These are phyloP conservation scores for Pisolithus microcarpus DNA, from an alignment of 768 basidiomycete species.

Conservation along the genomic window DNA sequence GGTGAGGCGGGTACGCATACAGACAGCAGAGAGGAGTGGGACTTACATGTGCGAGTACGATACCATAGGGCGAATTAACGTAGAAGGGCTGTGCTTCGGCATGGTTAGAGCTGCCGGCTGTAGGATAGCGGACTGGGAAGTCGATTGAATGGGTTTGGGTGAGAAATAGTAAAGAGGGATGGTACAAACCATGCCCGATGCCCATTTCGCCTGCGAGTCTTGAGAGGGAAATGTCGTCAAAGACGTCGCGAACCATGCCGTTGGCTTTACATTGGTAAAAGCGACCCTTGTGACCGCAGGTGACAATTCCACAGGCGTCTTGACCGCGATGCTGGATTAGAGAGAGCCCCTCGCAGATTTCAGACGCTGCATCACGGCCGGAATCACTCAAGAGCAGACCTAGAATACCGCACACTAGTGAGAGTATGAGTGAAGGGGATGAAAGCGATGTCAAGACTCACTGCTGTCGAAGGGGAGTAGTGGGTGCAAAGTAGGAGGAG, in stretches of 20 bases:
- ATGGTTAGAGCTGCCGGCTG: constrained; percentile 93
- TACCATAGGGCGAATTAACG: constrained; percentile 99
- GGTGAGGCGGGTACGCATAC: neutral
- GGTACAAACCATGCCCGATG: constrained; percentile 80
- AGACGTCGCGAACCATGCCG: constrained; percentile 97
- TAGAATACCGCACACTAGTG: constrained; percentile 83
- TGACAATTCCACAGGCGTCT: constrained; percentile 96
- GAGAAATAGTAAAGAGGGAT: neutral
- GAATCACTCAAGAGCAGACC: constrained; percentile 82
- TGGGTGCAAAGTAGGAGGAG: no score
- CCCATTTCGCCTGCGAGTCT: constrained; percentile 92
- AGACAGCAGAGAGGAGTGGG: neutral
- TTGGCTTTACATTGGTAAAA: constrained; percentile 99
- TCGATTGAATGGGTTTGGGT: constrained; percentile 6
- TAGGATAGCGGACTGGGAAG: constrained; percentile 84
- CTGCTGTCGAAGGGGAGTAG: constrained; percentile 9
- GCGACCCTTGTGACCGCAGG: constrained; percentile 89
- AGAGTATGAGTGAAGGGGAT: constrained; percentile 5
- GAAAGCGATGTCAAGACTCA: constrained; percentile 15
- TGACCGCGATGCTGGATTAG: constrained; percentile 95
- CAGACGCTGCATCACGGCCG: constrained; percentile 64
- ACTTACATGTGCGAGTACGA: constrained; percentile 93
- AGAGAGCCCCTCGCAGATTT: constrained; percentile 93
- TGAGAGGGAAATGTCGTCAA: constrained; percentile 71
- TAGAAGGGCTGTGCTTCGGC: constrained; percentile 99